phyloP scores from a whole-genome alignment of 2,329 filamentous ascomycete species.

The Venturia pyrina region DNA sequence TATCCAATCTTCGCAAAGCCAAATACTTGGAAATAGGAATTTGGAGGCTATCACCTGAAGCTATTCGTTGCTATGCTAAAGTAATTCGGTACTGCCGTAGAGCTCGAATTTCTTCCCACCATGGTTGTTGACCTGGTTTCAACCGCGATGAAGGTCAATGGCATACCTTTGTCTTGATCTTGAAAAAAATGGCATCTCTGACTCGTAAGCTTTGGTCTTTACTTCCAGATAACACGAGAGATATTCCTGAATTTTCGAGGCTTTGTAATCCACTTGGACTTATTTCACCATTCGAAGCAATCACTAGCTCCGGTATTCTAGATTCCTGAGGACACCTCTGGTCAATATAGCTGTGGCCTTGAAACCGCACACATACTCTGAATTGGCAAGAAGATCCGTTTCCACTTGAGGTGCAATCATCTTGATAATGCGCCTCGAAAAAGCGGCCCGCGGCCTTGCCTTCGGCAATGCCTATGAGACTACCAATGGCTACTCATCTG shows the following conservation, averaged over 20 bases:
- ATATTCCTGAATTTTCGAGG: background rate
- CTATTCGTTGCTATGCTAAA: too few relatives aligned
- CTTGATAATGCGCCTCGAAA: background rate
- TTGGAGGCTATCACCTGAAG: too few relatives aligned
- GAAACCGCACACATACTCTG: too few relatives aligned
- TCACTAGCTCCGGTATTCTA: background rate
- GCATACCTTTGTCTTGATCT: background rate
- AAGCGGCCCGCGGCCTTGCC: background rate
- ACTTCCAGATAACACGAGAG: background rate
- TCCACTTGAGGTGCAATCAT: background rate
- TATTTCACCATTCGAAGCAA: background rate
- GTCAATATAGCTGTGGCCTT: too few relatives aligned
- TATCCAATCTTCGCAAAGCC: too few relatives aligned
- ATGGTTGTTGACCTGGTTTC: background rate
- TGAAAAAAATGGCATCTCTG: background rate
- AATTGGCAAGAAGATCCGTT: too few relatives aligned
- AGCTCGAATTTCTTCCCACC: background rate
- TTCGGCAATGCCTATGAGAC: background rate
- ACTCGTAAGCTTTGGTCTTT: background rate
- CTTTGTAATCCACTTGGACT: background rate
- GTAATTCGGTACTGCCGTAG: background rate
- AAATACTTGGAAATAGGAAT: too few relatives aligned
- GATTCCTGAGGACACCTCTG: background rate
- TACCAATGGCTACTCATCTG: background rate
- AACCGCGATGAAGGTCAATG: background rate